Base-by-base conservation (phyloP, 2,329 filamentous ascomycete genomes). In the Trichoderma gracile region DNA sequence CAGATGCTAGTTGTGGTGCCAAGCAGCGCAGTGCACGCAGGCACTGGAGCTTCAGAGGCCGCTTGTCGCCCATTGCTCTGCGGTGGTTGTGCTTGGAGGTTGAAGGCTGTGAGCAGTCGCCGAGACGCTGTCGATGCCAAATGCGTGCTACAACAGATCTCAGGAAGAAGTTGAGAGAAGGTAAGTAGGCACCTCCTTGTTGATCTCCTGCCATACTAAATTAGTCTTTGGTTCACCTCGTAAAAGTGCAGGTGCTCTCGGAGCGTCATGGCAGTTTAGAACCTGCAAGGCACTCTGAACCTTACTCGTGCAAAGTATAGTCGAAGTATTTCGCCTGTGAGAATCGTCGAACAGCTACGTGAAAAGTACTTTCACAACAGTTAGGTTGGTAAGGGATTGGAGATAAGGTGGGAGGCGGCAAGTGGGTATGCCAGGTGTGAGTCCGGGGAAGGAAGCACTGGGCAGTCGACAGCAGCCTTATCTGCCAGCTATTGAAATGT, bases 361-460 rank as follows among this genome's bases (percentile, higher is more conserved):
- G 10, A 1, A 3, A 12, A 12, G 21, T 19, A 42, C 10, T 19
- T 45, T n/a, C 8, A 50, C 17, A 23, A 50, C n/a, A n/a, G n/a
- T n/a, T n/a, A n/a, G n/a, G n/a, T n/a, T n/a, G n/a, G n/a, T 7
- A 10, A 25, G n/a, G 30, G 47, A n/a, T 47, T 27, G 43, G 19
- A 53, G 58, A 61, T 61, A 61, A 53, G 49, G 55, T 47, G 38
- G 21, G 21, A 23, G 38, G 14, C 58, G 58, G 58, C 47, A 61
- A 61, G 58, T 61, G 58, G 58, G 58, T 61, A 61, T 53, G 33
- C 3, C 33, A 38, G 33, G 33, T 38, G 33, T 38, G 58, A 61
- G 58, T 61, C 58, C 58, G 58, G 58, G 58, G 58, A 61, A 61
- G 46, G 57, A 45, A 17, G 38, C 38, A 53, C 33, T 38, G 33